Conservation (phyloP, 164 flowering plant species). For the Umbilicus rupestris region DNA sequence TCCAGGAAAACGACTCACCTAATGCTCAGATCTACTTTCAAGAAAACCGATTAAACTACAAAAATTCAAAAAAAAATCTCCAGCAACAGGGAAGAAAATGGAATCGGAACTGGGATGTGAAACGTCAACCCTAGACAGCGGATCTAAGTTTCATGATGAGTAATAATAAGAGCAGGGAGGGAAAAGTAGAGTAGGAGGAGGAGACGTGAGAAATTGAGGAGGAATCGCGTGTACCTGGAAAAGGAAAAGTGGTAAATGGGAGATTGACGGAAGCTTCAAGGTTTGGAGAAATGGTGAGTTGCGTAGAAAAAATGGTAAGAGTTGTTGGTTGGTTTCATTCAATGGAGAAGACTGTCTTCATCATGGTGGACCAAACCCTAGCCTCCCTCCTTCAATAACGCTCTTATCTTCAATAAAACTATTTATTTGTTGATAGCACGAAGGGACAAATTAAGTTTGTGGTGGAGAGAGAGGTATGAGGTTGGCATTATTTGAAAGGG, state of each 20-base stretch:
- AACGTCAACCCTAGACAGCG: no score
- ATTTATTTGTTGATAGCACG: no score
- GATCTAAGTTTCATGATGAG: no score
- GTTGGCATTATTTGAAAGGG: no score
- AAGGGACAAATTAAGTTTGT: no score
- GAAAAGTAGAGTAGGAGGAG: no score
- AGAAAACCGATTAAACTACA: background rate
- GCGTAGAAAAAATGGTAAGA: background rate
- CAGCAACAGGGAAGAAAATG: no score
- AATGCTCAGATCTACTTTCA: background rate
- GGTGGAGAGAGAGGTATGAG: no score
- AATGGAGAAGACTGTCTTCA: background rate
- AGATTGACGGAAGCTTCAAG: constrained; percentile 3
- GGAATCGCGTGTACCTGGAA: constrained; percentile 2
- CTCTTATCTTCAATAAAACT: background rate
- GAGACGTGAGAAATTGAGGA: background rate
- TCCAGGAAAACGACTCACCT: background rate
- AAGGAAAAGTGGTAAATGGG: background rate
- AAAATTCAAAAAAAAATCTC: background rate
- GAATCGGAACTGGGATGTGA: no score
- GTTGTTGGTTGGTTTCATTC: background rate
- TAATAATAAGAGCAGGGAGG: no score
- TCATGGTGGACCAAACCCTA: no score
- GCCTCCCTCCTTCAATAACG: background rate
- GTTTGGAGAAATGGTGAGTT: background rate